phyloP scores from a whole-genome alignment of 495 filamentous ascomycete species.

The Lasiosphaeris hirsuta region DNA sequence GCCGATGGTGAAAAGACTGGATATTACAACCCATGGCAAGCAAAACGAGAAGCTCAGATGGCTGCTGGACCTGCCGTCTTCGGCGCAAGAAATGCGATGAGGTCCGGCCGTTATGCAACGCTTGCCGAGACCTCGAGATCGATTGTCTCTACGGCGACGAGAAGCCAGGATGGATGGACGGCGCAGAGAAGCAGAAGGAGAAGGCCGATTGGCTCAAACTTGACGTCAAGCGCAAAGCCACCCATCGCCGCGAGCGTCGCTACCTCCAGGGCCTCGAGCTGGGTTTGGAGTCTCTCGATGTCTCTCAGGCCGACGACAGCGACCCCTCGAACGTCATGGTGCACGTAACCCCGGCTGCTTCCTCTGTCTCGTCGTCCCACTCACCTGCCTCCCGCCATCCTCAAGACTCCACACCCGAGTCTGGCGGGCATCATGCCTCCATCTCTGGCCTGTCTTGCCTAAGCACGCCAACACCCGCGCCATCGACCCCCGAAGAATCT shows the following conservation, averaged over 20 bases:
- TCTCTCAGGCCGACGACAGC: constrained; percentile 16
- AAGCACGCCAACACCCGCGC: too few species aligned
- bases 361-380: not conserved
- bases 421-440: not conserved
- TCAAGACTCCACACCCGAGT: not conserved
- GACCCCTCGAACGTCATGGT: not conserved
- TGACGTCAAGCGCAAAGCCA: constrained; percentile 48
- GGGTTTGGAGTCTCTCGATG: constrained; percentile 37
- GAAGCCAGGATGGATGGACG: constrained; percentile 59
- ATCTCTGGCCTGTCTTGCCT: not conserved
- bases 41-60: constrained; percentile 39
- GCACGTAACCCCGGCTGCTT: not conserved
- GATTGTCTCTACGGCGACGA: constrained; percentile 45
- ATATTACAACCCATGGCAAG: constrained; percentile 15
- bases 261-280: constrained; percentile 32
- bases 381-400: not conserved
- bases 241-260: constrained; percentile 37
- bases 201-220: constrained; percentile 48
- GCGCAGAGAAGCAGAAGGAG: constrained; percentile 44
- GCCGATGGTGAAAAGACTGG: not conserved
- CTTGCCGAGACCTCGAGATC: constrained; percentile 45
- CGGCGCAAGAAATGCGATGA: constrained; percentile 57
- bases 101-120: constrained; percentile 41
- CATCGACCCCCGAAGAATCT: too few species aligned
- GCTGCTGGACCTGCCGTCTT: constrained; percentile 57